These are phyloP conservation scores for Boletus coccyginus DNA, from an alignment of 768 basidiomycete species.

Conservation along the genomic window DNA sequence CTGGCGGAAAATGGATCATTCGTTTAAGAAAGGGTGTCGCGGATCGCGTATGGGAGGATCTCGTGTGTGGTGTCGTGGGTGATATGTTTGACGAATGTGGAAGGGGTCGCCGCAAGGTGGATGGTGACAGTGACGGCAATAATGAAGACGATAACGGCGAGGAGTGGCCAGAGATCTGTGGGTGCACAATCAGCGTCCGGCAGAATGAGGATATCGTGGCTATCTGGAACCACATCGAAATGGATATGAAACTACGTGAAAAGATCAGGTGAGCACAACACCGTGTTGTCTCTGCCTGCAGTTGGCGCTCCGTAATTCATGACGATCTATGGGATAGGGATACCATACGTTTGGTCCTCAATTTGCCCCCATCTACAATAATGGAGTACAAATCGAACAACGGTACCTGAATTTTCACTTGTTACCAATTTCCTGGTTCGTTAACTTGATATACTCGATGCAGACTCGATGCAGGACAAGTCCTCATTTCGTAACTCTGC, in stretches of 20 bases:
- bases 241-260: constrained; percentile 71
- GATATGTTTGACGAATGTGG: constrained; percentile 81
- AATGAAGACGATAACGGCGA: constrained; percentile 36
- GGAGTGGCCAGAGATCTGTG: constrained; percentile 84
- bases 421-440: background rate
- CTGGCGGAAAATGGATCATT: constrained; percentile 95
- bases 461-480: constrained; percentile 88
- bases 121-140: constrained; percentile 29
- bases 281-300: constrained; percentile 28
- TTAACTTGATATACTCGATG: background rate
- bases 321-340: constrained; percentile 49
- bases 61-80: constrained; percentile 82
- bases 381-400: constrained; percentile 98
- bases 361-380: constrained; percentile 70
- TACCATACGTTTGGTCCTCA: constrained; percentile 71
- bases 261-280: constrained; percentile 66
- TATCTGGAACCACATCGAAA: constrained; percentile 87
- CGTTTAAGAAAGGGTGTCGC: constrained; percentile 88
- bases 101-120: constrained; percentile 25
- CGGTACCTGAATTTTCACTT: constrained; percentile 38
- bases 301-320: background rate
- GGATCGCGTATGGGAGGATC: constrained; percentile 89
- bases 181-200: constrained; percentile 91
- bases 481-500: constrained; percentile 78
- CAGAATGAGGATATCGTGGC: constrained; percentile 93